These are phyloP conservation scores for Dentipellis sp. DNA, from an alignment of 768 basidiomycete genomes.

Conservation along the genomic window DNA sequence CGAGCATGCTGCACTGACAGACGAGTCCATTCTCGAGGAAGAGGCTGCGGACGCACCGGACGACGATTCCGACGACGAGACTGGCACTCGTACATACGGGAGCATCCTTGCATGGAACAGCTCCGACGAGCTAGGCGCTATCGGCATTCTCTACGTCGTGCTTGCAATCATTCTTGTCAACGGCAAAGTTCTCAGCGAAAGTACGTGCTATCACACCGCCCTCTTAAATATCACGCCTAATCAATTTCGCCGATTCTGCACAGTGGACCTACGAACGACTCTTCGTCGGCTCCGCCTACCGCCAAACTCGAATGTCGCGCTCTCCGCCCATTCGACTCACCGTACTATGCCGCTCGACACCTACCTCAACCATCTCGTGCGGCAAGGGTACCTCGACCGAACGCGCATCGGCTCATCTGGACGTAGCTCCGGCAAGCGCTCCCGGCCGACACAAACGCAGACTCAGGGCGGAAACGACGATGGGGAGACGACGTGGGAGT, in stretches of 20 bases:
- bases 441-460: constrained; percentile 36
- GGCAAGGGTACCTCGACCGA: constrained; percentile 76
- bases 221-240: neutral
- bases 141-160: constrained; percentile 76
- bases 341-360: constrained; percentile 49
- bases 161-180: constrained; percentile 79
- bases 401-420: constrained; percentile 39
- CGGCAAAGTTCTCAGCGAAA: constrained; percentile 63
- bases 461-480: constrained; percentile 22
- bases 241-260: neutral
- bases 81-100: constrained; percentile 42
- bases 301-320: constrained; percentile 36
- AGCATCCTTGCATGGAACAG: constrained; percentile 68
- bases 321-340: constrained; percentile 40
- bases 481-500: constrained; percentile 46
- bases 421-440: constrained; percentile 38
- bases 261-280: constrained; percentile 65
- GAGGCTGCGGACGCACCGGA: constrained; percentile 42
- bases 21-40: constrained; percentile 30
- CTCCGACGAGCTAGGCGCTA: constrained; percentile 52
- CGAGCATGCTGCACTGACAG: constrained; percentile 45
- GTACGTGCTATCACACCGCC: constrained; percentile 34
- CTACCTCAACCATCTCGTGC: constrained; percentile 53
- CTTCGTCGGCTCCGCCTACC: constrained; percentile 64
- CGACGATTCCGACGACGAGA: constrained; percentile 41